A percentile compares a stretch with the other conserved stretches of the same genome.
phyloP scores from a whole-genome alignment of 2,329 filamentous ascomycete genomes.

The Ophiostoma himal-ulmi region DNA sequence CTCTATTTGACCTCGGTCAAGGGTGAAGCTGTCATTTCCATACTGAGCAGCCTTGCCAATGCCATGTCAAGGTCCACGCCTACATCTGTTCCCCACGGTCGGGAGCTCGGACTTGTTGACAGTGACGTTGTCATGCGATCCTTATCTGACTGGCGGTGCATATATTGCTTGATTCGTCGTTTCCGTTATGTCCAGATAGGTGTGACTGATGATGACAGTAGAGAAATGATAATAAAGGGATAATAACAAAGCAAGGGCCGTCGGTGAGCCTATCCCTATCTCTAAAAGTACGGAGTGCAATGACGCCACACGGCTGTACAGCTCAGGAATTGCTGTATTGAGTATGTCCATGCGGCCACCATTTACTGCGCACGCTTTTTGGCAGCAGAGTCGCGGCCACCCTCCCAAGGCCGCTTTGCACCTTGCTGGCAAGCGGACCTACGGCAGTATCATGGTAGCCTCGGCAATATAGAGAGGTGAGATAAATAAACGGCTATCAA shows the following conservation, averaged over 20 bases:
- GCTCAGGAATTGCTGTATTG: background rate
- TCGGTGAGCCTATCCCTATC: background rate
- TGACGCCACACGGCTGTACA: background rate
- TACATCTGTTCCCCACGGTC: background rate
- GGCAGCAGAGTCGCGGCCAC: too few relatives aligned
- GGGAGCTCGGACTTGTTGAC: background rate
- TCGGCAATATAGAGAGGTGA: background rate
- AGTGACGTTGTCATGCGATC: background rate
- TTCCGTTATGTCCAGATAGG: background rate
- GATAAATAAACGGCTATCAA: background rate
- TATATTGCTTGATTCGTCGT: background rate
- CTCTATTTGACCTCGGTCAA: background rate
- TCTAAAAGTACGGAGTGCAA: background rate
- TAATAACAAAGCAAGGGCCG: background rate
- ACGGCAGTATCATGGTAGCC: background rate
- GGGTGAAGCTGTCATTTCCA: background rate
- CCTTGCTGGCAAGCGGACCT: background rate
- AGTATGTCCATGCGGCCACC: constrained; percentile 5
- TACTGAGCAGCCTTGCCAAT: background rate
- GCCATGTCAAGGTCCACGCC: background rate
- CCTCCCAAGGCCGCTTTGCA: too few relatives aligned
- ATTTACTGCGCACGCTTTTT: too few relatives aligned
- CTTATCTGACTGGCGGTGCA: background rate
- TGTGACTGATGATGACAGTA: background rate
- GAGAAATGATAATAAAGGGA: background rate